These are phyloP conservation scores for Ganoderma resinaceum DNA, from an alignment of 1,284 basidiomycete species.

Conservation along the genomic window DNA sequence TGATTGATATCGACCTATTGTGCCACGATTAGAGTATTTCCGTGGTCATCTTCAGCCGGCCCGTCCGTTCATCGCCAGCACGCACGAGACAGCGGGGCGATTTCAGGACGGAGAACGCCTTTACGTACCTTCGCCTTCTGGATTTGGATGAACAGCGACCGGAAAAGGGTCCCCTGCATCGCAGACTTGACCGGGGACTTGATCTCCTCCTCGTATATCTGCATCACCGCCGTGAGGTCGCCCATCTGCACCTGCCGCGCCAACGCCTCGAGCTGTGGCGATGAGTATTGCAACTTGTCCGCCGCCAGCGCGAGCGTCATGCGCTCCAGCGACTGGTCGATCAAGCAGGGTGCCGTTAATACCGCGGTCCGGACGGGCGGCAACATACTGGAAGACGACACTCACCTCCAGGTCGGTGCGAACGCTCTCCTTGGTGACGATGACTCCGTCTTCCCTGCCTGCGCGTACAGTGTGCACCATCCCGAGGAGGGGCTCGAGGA, in stretches of 20 bases:
- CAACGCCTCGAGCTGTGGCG: constrained; percentile 69
- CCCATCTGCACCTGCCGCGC: constrained; percentile 77
- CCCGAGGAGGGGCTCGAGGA: constrained; percentile 86
- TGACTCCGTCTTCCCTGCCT: constrained; percentile 75
- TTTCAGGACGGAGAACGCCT: constrained; percentile 22
- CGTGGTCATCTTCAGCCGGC: not conserved
- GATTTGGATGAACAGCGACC: constrained; percentile 91
- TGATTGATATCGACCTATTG: constrained; percentile 89
- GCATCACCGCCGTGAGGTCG: constrained; percentile 88
- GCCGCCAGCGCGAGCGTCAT: constrained; percentile 90
- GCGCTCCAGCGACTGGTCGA: constrained; percentile 81
- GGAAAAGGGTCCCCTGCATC: constrained; percentile 82
- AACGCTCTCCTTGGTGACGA: constrained; percentile 81
- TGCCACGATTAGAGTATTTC: not conserved
- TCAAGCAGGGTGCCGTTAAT: not conserved
- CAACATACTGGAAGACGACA: constrained; percentile 18
- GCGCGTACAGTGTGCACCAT: constrained; percentile 86
- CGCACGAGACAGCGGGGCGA: not conserved
- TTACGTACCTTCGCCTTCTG: constrained; percentile 91
- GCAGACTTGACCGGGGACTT: constrained; percentile 86
- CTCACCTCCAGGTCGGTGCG: constrained; percentile 80
- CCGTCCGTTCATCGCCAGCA: not conserved
- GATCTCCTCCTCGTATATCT: constrained; percentile 94
- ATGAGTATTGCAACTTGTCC: constrained; percentile 76
- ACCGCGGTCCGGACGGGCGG: not conserved